These are phyloP conservation scores for Phanerochaete carnosa DNA, from an alignment of 768 basidiomycete genomes.

Conservation along the genomic window DNA sequence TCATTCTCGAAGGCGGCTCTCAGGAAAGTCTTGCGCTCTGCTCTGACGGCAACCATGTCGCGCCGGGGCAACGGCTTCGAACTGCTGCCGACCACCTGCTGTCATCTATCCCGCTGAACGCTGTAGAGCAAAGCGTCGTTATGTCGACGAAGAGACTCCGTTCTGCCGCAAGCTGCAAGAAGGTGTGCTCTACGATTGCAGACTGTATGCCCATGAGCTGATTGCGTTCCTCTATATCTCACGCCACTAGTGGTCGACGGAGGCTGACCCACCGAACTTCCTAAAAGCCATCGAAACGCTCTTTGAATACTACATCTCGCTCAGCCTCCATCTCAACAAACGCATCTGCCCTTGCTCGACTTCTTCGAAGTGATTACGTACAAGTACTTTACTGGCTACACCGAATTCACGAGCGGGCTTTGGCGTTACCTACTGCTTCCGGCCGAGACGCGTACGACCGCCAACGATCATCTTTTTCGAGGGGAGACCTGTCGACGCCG, in stretches of 20 bases:
- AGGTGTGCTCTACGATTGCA: constrained; percentile 14
- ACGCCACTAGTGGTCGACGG: constrained; percentile 29
- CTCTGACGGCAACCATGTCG: constrained; percentile 29
- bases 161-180: constrained; percentile 28
- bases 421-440: constrained; percentile 29
- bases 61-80: constrained; percentile 17
- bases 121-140: constrained; percentile 12
- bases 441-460: constrained; percentile 16
- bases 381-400: constrained; percentile 21
- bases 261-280: constrained; percentile 25
- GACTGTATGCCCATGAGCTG: neutral
- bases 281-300: constrained; percentile 24
- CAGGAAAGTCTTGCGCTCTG: constrained; percentile 41
- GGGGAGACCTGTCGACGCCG: constrained; percentile 29
- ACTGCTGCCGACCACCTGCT: constrained; percentile 16
- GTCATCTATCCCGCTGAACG: constrained; percentile 13
- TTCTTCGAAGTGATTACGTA: constrained; percentile 17
- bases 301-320: constrained; percentile 13
- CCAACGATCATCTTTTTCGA: constrained; percentile 23
- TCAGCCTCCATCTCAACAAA: constrained; percentile 22
- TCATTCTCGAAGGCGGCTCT: constrained; percentile 41
- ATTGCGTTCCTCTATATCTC: constrained; percentile 10
- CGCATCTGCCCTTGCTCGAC: constrained; percentile 13
- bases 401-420: constrained; percentile 26
- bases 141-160: constrained; percentile 18